A percentile compares a stretch with the other conserved stretches of the same genome.
Evolutionary conservation across 345 rosid genomes (phyloP).

Genomic region (Lepidium sativum): DNA sequence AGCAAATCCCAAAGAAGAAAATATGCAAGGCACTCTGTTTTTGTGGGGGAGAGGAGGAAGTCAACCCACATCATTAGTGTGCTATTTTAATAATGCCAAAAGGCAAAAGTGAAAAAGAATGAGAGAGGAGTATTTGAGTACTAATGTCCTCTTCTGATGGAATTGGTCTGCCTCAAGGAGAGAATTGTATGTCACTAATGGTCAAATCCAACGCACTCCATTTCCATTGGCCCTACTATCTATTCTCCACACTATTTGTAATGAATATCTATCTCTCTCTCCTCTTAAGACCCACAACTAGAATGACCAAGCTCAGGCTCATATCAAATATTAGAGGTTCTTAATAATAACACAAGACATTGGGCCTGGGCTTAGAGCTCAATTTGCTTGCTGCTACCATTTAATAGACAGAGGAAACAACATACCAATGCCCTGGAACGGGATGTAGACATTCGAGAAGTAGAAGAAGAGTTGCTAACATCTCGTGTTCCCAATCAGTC

Average conservation of each 20-base stretch:
- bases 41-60: slow-evolving; percentile 19
- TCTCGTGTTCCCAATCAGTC: slow-evolving; percentile 17
- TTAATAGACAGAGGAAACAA: background rate
- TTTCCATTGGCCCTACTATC: slow-evolving; percentile 15
- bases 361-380: slow-evolving; percentile 20
- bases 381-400: background rate
- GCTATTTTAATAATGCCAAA: slow-evolving; percentile 25
- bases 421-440: slow-evolving; percentile 10
- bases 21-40: slow-evolving; percentile 16
- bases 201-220: slow-evolving; percentile 23
- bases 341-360: slow-evolving; percentile 8
- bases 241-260: slow-evolving; percentile 7
- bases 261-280: background rate
- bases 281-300: slow-evolving; percentile 2
- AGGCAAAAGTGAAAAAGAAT: slow-evolving; percentile 9
- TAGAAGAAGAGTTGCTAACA: background rate
- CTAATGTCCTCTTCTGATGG: slow-evolving; percentile 23
- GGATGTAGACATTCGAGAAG: background rate
- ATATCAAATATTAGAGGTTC: background rate
- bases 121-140: slow-evolving; percentile 21
- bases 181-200: slow-evolving; percentile 2
- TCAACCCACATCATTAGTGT: slow-evolving; percentile 33
- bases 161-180: slow-evolving; percentile 24
- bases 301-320: background rate
- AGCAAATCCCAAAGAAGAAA: slow-evolving; percentile 21